These are phyloP conservation scores for Solanum megistacrolobum DNA, from an alignment of 257 asterid species.

Conservation along the genomic window DNA sequence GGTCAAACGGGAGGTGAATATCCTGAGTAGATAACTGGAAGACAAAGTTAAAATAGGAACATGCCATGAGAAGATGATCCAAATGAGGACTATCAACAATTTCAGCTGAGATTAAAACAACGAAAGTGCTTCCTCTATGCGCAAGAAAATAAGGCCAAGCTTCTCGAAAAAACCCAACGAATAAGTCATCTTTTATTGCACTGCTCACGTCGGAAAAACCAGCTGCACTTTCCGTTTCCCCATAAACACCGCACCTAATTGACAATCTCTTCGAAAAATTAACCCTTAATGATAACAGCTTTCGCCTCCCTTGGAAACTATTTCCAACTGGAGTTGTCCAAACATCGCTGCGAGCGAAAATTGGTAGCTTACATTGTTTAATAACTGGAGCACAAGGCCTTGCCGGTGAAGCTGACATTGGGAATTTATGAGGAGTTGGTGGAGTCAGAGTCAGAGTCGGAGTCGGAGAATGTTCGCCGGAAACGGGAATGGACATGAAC, in stretches of 20 bases:
- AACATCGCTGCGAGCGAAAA: not conserved
- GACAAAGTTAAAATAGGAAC: slow-evolving; percentile 4
- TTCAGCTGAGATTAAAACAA: slow-evolving; percentile 75
- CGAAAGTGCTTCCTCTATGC: slow-evolving; percentile 91
- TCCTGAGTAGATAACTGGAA: not conserved
- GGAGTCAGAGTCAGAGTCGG: not conserved
- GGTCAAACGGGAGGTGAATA: not conserved
- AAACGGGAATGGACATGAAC: not conserved
- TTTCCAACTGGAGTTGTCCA: slow-evolving; percentile 4
- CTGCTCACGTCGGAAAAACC: slow-evolving; percentile 5
- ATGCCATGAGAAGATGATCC: slow-evolving; percentile 80
- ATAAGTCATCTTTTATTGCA: slow-evolving; percentile 43
- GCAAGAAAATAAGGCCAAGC: slow-evolving; percentile 92
- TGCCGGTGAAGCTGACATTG: slow-evolving; percentile 39
- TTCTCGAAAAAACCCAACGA: slow-evolving; percentile 77
- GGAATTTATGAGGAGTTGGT: not conserved
- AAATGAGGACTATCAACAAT: slow-evolving; percentile 57
- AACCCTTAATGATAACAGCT: not conserved
- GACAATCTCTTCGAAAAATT: slow-evolving; percentile 12
- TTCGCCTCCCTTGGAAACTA: not conserved
- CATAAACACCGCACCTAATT: slow-evolving; percentile 13
- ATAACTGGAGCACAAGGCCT: slow-evolving; percentile 12
- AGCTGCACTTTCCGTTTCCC: slow-evolving; percentile 28
- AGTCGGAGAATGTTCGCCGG: not conserved
- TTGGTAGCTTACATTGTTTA: slow-evolving; percentile 10